Percentiles rank a stretch among this genome's conserved stretches.
These are phyloP conservation scores for Botrytis deweyae DNA, from an alignment of 2,329 filamentous ascomycete species.

Conservation along the genomic window DNA sequence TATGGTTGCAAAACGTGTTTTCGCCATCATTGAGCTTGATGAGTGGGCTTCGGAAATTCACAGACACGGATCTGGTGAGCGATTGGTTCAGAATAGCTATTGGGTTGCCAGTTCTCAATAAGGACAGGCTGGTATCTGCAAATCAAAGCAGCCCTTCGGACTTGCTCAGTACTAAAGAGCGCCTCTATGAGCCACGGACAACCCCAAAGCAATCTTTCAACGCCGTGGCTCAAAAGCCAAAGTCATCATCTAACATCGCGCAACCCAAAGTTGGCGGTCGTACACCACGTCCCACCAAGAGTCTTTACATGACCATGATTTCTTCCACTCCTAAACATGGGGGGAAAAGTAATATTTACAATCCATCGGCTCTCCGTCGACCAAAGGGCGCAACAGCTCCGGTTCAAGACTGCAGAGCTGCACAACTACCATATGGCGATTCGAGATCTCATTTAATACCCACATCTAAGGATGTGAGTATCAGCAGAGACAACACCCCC, in stretches of 20 bases:
- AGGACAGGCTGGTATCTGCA: background rate
- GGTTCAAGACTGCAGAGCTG: fast-evolving
- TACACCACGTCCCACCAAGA: background rate
- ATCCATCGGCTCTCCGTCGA: background rate
- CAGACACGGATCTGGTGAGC: background rate
- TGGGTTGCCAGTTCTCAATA: background rate
- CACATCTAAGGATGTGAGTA: too few relatives aligned
- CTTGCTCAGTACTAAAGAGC: background rate
- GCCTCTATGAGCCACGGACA: too few relatives aligned
- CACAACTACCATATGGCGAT: too few relatives aligned
- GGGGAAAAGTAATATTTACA: background rate
- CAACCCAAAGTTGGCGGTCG: background rate
- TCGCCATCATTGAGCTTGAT: background rate
- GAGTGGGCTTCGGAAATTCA: background rate
- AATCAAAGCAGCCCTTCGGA: too few relatives aligned
- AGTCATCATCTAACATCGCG: background rate
- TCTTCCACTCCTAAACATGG: background rate
- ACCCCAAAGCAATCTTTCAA: background rate
- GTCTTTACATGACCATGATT: background rate
- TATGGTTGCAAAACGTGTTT: background rate
- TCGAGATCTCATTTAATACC: too few relatives aligned
- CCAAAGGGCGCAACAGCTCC: background rate
- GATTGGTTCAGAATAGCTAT: background rate
- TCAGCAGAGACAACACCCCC: too few relatives aligned
- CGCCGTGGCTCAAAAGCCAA: too few relatives aligned